Evolutionary conservation across 495 filamentous ascomycete genomes (phyloP).

Genomic region (Aspergillus hancockii): DNA sequence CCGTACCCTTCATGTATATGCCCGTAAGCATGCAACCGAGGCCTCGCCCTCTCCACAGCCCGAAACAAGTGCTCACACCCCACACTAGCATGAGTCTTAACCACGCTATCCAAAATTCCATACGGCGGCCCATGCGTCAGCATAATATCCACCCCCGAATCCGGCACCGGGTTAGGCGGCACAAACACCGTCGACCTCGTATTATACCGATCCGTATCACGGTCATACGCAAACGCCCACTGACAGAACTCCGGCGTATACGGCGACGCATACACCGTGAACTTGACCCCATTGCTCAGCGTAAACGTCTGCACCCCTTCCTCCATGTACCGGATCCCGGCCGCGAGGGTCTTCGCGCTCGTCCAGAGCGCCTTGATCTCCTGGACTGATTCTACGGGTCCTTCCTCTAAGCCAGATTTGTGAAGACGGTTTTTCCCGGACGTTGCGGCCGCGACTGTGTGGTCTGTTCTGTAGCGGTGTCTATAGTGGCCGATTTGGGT

Average conservation of each 20-base stretch:
- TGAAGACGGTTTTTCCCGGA: background rate
- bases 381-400: slow-evolving; percentile 17
- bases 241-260: slow-evolving; percentile 61
- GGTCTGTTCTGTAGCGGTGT: slow-evolving; percentile 29
- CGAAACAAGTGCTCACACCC: slow-evolving; percentile 50
- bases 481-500: slow-evolving; percentile 29
- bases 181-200: slow-evolving; percentile 18
- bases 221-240: slow-evolving; percentile 65
- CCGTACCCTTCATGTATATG: slow-evolving; percentile 74
- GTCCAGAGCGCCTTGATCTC: slow-evolving; percentile 50
- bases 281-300: slow-evolving; percentile 56
- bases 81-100: slow-evolving; percentile 29
- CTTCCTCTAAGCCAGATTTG: slow-evolving; percentile 10
- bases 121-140: slow-evolving; percentile 76
- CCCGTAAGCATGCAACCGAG: slow-evolving; percentile 59
- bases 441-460: slow-evolving; percentile 17
- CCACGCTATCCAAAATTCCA: slow-evolving; percentile 55
- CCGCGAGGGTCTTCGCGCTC: slow-evolving; percentile 41
- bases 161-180: slow-evolving; percentile 49
- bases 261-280: slow-evolving; percentile 70
- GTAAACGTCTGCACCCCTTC: slow-evolving; percentile 61
- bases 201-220: slow-evolving; percentile 57
- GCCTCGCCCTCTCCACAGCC: slow-evolving; percentile 46
- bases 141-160: slow-evolving; percentile 58
- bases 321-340: slow-evolving; percentile 64